Evolutionary conservation across 176 grass and related monocot species (phyloP).

Genomic region (Alopecurus myosuroides): DNA sequence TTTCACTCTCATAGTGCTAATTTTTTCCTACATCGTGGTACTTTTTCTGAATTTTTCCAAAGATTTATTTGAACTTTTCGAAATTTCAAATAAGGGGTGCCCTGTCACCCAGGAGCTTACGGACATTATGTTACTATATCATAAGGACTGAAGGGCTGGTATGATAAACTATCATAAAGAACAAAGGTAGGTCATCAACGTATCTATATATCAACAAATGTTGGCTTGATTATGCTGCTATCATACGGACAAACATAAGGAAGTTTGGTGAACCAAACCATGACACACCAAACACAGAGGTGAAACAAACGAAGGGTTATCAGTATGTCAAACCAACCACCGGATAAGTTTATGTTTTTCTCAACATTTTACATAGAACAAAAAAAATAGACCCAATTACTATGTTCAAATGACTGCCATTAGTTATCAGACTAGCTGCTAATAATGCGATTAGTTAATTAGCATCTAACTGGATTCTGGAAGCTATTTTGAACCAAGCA

Average conservation of each 20-base stretch:
- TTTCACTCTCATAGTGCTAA: too few relatives aligned
- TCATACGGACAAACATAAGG: background rate
- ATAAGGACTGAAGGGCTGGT: background rate
- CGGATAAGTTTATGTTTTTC: background rate
- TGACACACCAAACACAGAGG: background rate
- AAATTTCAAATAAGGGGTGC: too few relatives aligned
- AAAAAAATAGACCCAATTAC: background rate
- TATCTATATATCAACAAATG: background rate
- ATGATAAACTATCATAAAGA: slow-evolving; percentile 1
- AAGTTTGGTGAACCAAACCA: slow-evolving; percentile 29
- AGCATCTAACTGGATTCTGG: background rate
- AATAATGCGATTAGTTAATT: slow-evolving; percentile 1
- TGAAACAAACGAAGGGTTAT: slow-evolving; percentile 9
- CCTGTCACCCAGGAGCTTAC: too few relatives aligned
- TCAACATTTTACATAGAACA: background rate
- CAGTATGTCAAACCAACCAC: slow-evolving; percentile 22
- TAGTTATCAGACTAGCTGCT: background rate
- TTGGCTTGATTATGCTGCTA: background rate
- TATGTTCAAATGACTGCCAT: background rate
- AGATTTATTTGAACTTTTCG: too few relatives aligned
- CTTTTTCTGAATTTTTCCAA: too few relatives aligned
- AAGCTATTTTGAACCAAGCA: background rate
- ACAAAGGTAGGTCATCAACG: background rate
- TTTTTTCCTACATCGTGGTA: too few relatives aligned
- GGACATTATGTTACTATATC: slow-evolving; percentile 7